phyloP scores from a whole-genome alignment of 352 stramenopile species.

The Aphanomyces euteiches region DNA sequence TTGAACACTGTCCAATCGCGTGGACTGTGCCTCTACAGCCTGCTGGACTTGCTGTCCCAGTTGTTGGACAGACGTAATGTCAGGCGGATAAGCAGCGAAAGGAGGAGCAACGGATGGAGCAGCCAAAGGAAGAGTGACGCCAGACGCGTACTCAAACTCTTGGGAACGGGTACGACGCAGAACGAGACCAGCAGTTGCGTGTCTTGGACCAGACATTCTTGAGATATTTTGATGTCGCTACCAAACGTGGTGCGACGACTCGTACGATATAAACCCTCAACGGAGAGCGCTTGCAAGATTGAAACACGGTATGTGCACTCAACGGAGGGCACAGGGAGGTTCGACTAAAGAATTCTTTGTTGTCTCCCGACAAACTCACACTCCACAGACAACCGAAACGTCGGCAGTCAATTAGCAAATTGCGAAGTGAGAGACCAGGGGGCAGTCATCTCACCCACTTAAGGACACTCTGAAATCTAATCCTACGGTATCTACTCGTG shows the following conservation, averaged over 20 bases:
- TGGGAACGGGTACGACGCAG: neutral
- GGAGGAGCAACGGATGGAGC: neutral
- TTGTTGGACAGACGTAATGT: neutral
- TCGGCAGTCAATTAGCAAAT: too few relatives aligned
- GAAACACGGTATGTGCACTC: constrained; percentile 3
- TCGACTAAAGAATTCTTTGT: constrained; percentile 25
- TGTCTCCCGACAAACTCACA: too few relatives aligned
- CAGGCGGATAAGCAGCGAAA: neutral
- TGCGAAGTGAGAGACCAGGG: too few relatives aligned
- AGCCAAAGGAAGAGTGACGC: neutral
- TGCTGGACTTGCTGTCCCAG: constrained; percentile 10
- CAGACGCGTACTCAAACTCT: neutral
- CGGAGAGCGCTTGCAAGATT: too few relatives aligned
- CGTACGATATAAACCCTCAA: too few relatives aligned
- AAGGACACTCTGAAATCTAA: too few relatives aligned
- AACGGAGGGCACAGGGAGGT: neutral
- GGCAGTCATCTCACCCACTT: too few relatives aligned
- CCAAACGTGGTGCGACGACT: too few relatives aligned
- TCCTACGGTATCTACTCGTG: too few relatives aligned
- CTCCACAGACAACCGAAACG: too few relatives aligned
- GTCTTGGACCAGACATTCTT: neutral
- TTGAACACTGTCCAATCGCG: neutral
- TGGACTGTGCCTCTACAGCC: neutral
- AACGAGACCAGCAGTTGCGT: neutral
- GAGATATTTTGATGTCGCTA: too few relatives aligned